Percentiles rank a stretch among this genome's conserved stretches.
These are phyloP conservation scores for Nelumbo lutea DNA, from an alignment of 164 flowering plant species.

Conservation along the genomic window DNA sequence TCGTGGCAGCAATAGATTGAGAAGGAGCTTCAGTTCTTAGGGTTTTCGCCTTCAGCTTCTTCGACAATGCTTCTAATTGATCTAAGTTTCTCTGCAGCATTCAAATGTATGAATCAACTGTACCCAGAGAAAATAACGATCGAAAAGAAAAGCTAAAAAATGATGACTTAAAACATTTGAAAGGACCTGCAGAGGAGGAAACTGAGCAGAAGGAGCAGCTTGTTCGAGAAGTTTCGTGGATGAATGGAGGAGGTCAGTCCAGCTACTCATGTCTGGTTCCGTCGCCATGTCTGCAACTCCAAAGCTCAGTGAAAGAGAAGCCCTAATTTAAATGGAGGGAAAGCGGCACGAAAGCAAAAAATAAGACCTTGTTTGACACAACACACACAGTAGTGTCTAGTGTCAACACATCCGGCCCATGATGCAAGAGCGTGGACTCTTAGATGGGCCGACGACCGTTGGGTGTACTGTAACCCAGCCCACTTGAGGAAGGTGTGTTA, in stretches of 20 bases:
- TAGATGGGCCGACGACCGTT: too few species aligned
- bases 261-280: constrained; percentile 68
- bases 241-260: constrained; percentile 91
- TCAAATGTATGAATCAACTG: neutral
- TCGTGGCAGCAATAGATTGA: constrained; percentile 89
- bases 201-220: constrained; percentile 88
- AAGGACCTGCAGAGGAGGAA: constrained; percentile 90
- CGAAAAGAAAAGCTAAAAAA: neutral
- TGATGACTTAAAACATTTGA: neutral
- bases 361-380: neutral
- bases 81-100: constrained; percentile 77
- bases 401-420: too few species aligned
- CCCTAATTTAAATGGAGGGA: constrained; percentile 8
- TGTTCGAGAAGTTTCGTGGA: constrained; percentile 93
- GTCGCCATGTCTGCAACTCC: constrained; percentile 36
- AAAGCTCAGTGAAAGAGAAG: neutral
- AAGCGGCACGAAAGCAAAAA: neutral
- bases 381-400: too few species aligned
- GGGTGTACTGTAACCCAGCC: too few species aligned
- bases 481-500: too few species aligned
- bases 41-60: constrained; percentile 91
- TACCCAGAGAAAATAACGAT: neutral
- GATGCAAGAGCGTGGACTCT: too few species aligned
- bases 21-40: constrained; percentile 77
- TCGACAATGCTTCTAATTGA: constrained; percentile 85